phyloP scores from a whole-genome alignment of 306 rosid genomes.

The Quercus engelmannii region DNA sequence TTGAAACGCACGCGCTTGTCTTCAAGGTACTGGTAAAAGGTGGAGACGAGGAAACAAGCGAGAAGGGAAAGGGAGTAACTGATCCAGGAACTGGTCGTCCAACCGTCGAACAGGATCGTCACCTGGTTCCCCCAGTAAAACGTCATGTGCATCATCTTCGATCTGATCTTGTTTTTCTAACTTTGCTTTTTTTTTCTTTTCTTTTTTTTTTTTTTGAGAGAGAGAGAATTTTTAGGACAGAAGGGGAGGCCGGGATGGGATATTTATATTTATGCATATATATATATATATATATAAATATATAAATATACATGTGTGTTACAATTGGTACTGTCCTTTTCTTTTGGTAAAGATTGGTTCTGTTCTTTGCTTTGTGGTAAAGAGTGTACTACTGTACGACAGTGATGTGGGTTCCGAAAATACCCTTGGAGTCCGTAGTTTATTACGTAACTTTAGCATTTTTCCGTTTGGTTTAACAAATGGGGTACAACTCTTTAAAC shows the following conservation, averaged over 20 bases:
- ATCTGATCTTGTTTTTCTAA: too few relatives aligned
- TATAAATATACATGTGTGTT: too few relatives aligned
- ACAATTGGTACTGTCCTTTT: not conserved
- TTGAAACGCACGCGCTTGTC: constrained; percentile 64
- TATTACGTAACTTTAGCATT: not conserved
- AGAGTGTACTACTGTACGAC: not conserved
- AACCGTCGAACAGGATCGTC: constrained; percentile 63
- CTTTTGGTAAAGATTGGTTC: not conserved
- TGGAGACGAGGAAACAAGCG: constrained; percentile 60
- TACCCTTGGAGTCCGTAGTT: not conserved
- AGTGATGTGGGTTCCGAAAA: not conserved
- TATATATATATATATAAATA: too few relatives aligned
- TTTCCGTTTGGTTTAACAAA: too few relatives aligned
- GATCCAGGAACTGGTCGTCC: constrained; percentile 75
- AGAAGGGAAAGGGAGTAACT: constrained; percentile 51
- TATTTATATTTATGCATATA: too few relatives aligned
- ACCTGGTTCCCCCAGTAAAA: constrained; percentile 83
- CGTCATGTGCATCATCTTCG: constrained; percentile 96
- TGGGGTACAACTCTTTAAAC: rapidly evolving
- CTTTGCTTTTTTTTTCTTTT: too few relatives aligned
- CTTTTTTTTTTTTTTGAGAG: not conserved
- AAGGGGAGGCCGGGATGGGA: not conserved
- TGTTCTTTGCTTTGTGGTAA: not conserved
- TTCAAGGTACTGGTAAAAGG: constrained; percentile 77
- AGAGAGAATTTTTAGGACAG: not conserved